phyloP scores from a whole-genome alignment of 1,139 yeast genomes.

The Diutina neorugosa region DNA sequence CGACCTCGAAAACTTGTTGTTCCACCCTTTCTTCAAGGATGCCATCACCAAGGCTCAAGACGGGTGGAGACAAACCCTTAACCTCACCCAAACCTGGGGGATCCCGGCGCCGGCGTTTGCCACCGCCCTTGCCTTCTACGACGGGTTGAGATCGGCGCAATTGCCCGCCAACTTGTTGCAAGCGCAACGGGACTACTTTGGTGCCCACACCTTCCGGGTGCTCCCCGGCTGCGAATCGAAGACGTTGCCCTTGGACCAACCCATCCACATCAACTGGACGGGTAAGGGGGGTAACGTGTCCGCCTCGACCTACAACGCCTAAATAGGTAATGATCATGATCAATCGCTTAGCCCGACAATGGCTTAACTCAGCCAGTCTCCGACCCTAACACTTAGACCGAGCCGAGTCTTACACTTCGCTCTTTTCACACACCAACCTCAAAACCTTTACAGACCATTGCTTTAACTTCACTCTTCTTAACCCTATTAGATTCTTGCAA shows the following conservation, averaged over 20 bases:
- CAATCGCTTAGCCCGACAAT: no score
- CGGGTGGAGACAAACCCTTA: conserved; percentile 89
- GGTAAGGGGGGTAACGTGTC: conserved; percentile 98
- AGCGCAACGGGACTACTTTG: conserved; percentile 99
- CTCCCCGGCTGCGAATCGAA: conserved; percentile 76
- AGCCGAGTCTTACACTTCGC: no score
- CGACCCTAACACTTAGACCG: no score
- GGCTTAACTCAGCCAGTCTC: no score
- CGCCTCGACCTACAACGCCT: conserved; percentile 90
- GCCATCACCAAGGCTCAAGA: conserved; percentile 90
- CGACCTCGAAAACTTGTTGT: conserved; percentile 86
- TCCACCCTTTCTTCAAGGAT: conserved; percentile 86
- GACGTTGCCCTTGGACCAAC: conserved; percentile 62
- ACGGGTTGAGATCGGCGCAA: conserved; percentile 93
- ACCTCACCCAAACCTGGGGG: conserved; percentile 71
- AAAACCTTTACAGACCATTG: no score
- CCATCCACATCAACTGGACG: conserved; percentile 98
- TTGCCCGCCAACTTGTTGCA: conserved; percentile 97
- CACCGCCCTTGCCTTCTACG: conserved; percentile 95
- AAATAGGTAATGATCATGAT: conserved; percentile 11
- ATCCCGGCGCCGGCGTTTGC: conserved; percentile 96
- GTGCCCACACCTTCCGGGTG: conserved; percentile 98
- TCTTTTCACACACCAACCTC: no score
- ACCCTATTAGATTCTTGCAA: no score
- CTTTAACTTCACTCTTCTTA: no score